Conservation (phyloP, 1,284 basidiomycete genomes). For the Austroboletus niveus region DNA sequence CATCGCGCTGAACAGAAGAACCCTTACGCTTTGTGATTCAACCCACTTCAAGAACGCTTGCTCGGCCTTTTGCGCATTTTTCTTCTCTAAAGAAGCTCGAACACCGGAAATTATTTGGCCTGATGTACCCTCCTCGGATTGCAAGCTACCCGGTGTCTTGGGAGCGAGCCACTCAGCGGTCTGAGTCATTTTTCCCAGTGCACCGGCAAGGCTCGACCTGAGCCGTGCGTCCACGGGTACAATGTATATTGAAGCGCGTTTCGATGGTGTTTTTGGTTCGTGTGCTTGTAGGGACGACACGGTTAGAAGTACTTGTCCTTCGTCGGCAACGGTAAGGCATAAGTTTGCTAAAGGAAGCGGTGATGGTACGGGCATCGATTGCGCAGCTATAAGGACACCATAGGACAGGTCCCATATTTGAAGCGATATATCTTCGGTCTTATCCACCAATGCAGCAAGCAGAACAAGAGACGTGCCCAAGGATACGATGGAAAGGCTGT, state of each 20-base stretch:
- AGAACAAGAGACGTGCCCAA: conserved; percentile 65
- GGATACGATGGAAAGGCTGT: conserved; percentile 45
- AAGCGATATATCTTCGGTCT: conserved; percentile 47
- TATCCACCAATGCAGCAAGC: conserved; percentile 46
- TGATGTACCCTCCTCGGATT: conserved; percentile 30
- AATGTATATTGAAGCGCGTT: conserved; percentile 53
- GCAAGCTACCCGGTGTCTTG: conserved; percentile 3
- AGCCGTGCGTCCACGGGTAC: conserved; percentile 53
- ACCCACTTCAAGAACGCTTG: conserved; percentile 53
- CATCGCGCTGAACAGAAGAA: neutral
- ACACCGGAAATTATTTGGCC: conserved; percentile 41
- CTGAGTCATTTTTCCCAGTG: conserved; percentile 51
- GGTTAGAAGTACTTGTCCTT: conserved; percentile 55
- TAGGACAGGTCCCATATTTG: conserved; percentile 75
- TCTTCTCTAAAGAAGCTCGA: conserved; percentile 31
- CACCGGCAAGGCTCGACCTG: conserved; percentile 58
- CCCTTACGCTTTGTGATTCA: conserved; percentile 33
- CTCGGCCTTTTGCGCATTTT: conserved; percentile 41
- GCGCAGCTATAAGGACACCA: conserved; percentile 58
- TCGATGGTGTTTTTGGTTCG: conserved; percentile 23
- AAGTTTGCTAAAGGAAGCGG: conserved; percentile 35
- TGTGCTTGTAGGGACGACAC: conserved; percentile 39
- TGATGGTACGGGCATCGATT: conserved; percentile 52
- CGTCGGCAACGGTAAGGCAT: conserved; percentile 34
- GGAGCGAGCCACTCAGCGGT: conserved; percentile 50